These are phyloP conservation scores for Trichoderma arundinaceum DNA, from an alignment of 2,329 filamentous ascomycete species.

Conservation along the genomic window DNA sequence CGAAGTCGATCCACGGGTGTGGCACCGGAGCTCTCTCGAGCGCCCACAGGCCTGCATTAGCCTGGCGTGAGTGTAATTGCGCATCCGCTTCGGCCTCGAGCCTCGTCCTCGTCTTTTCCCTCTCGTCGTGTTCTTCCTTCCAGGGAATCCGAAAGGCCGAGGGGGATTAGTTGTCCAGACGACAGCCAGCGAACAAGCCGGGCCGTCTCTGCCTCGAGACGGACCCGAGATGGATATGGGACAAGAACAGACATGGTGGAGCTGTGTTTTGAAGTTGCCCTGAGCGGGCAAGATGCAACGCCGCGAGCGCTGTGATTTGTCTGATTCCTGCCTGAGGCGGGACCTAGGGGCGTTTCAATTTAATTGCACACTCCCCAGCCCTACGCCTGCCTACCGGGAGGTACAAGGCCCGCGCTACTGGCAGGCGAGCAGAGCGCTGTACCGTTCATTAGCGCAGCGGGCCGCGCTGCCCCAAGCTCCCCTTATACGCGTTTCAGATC, in stretches of 20 bases:
- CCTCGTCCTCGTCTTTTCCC: neutral
- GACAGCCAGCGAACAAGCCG: neutral
- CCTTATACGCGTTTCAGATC: neutral
- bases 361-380: conserved; percentile 19
- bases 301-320: conserved; percentile 23
- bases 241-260: conserved; percentile 3
- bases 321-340: neutral
- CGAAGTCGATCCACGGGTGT: conserved; percentile 25
- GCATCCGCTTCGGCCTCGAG: conserved; percentile 17
- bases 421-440: neutral
- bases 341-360: conserved; percentile 12
- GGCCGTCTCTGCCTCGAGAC: conserved; percentile 10
- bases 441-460: conserved; percentile 5
- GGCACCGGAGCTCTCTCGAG: conserved; percentile 21
- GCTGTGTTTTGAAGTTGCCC: conserved; percentile 24
- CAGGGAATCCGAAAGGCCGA: neutral
- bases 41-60: conserved; percentile 23
- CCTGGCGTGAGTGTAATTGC: conserved; percentile 17
- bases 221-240: conserved; percentile 19
- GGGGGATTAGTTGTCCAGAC: too few species aligned
- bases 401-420: conserved; percentile 4
- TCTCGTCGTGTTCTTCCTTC: neutral
- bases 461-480: neutral
- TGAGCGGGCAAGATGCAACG: conserved; percentile 13
- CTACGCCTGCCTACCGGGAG: conserved; percentile 11